Evolutionary conservation across 2,329 filamentous ascomycete genomes (phyloP).

Genomic region (Ilyonectria sp.): DNA sequence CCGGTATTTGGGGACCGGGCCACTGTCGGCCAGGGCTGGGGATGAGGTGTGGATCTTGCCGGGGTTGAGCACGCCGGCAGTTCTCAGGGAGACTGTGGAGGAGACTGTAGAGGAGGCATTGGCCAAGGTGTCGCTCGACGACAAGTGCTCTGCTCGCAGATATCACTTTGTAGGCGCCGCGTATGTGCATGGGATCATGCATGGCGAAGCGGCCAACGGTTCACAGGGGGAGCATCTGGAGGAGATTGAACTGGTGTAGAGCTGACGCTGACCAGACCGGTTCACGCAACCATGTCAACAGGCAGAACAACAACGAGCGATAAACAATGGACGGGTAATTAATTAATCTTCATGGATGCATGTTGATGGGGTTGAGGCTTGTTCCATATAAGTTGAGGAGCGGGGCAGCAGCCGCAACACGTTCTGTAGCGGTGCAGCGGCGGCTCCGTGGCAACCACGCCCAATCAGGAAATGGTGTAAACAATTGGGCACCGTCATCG

Average conservation of each 20-base stretch:
- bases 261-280: background rate
- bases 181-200: slow-evolving; percentile 45
- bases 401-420: slow-evolving; percentile 2
- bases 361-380: background rate
- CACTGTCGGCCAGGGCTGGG: slow-evolving; percentile 29
- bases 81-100: slow-evolving; percentile 25
- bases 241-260: slow-evolving; percentile 31
- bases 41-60: slow-evolving; percentile 47
- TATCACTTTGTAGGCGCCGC: slow-evolving; percentile 39
- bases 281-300: background rate
- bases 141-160: background rate
- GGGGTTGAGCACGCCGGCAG: slow-evolving; percentile 38
- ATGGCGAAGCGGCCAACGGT: slow-evolving; percentile 33
- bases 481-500: slow-evolving; percentile 35
- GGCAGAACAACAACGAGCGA: background rate
- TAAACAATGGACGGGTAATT: background rate
- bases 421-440: background rate
- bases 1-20: slow-evolving; percentile 37
- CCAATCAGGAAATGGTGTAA: slow-evolving; percentile 52
- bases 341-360: background rate
- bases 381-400: slow-evolving; percentile 1
- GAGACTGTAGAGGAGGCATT: background rate
- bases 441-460: slow-evolving; percentile 49
- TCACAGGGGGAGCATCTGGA: slow-evolving; percentile 14
- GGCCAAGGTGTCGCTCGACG: background rate